Evolutionary conservation across 2,329 filamentous ascomycete species (phyloP), one percentile per base, ranked within the genome.

Genomic region (Aspergillus novofumigatus): DNA sequence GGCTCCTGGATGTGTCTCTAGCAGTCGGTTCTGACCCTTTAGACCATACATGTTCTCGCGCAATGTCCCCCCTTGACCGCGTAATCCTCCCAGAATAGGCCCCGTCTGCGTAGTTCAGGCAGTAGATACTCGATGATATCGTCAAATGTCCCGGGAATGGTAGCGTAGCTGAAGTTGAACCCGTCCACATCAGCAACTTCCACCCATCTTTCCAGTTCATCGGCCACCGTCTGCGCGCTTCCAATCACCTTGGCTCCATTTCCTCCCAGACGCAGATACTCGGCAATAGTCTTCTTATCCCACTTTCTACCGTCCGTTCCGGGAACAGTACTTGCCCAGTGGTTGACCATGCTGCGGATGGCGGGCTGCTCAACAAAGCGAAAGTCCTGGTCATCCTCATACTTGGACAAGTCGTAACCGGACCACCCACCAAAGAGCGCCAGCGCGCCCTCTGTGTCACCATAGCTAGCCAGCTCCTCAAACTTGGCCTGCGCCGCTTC

Each of bases 361-460:
- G 72, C 74, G 1, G 76, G 74, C 2, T 72, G 70, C 6, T 72
- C 72, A 6, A 70, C 68, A 56, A 80, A 78, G 1, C 73, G 68
- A 55, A 80, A 78, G 50, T 80, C 77, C 44, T 78, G 73, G 28
- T 80, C 77, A 47, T 80, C 77, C 0, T 67, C 65, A 52, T 74
- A 78, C 0, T 67, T 68, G 2, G 72, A 73, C 1, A 80, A 65
- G 61, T 80, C 78, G 4, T 75, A 77, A 0, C 78, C 78, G 1
- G 74, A 74, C 78, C 78, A 80, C 0, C 78, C 78, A 2, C 78
- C 78, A 56, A 80, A 80, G 0, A 80, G 64, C 3, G 77, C 72
- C 20, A 77, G 70, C 0, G 76, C 74, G 0, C 78, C 78, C 56
- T 80, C 77, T 0, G 69, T 66, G 54, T 80, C 77, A 1, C 73